A percentile compares a stretch with the other conserved stretches of the same genome.
phyloP scores from a whole-genome alignment of 2,329 filamentous ascomycete genomes.

The Pochonia chlamydosporia region DNA sequence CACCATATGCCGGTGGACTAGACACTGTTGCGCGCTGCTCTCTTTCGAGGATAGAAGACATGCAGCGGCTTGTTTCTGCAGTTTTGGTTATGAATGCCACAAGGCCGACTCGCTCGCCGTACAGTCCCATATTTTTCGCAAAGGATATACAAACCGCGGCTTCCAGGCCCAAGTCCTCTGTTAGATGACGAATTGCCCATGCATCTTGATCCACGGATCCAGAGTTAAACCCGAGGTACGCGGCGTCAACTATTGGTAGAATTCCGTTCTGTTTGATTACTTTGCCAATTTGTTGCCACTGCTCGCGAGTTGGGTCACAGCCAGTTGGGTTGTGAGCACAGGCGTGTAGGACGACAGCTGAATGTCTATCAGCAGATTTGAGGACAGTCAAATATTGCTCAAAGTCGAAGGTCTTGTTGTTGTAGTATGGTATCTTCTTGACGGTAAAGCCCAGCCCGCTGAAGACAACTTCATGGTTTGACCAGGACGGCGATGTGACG shows the following conservation, averaged over 20 bases:
- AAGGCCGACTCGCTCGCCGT: conserved; percentile 27
- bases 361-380: not conserved
- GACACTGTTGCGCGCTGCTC: not conserved
- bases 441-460: not conserved
- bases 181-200: conserved; percentile 26
- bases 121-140: conserved; percentile 31
- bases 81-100: conserved; percentile 13
- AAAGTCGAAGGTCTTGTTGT: not conserved
- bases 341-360: conserved; percentile 9
- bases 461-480: conserved; percentile 33
- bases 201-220: conserved; percentile 27
- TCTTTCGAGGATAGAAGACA: not conserved
- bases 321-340: conserved; percentile 35
- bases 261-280: conserved; percentile 22
- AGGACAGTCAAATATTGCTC: not conserved
- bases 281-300: conserved; percentile 26
- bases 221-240: conserved; percentile 32
- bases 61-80: not conserved
- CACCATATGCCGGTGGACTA: conserved; percentile 2
- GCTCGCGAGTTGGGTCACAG: conserved; percentile 24
- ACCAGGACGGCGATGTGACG: conserved; percentile 30
- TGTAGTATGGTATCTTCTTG: not conserved
- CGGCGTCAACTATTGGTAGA: conserved; percentile 29
- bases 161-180: conserved; percentile 9
- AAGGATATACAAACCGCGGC: conserved; percentile 28